A percentile compares a stretch with the other conserved stretches of the same genome.
These are phyloP conservation scores for Phytophthora ohioensis DNA, from an alignment of 352 stramenopile species.

Conservation along the genomic window DNA sequence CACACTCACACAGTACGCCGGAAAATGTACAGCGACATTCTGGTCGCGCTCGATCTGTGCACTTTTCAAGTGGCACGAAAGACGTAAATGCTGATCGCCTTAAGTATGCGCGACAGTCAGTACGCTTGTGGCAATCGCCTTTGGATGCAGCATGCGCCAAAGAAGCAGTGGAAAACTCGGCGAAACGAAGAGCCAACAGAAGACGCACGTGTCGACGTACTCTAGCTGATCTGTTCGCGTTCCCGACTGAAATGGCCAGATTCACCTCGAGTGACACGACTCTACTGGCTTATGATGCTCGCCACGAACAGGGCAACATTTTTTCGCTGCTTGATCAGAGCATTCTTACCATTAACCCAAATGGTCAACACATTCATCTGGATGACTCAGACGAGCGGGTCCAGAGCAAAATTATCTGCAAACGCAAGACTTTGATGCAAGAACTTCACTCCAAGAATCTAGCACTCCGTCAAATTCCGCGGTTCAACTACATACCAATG, in stretches of 20 bases:
- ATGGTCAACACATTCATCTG: conserved; percentile 55
- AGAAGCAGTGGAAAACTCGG: conserved; percentile 34
- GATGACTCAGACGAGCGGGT: conserved; percentile 53
- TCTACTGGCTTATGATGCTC: conserved; percentile 64
- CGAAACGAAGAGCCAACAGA: conserved; percentile 39
- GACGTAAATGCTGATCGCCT: conserved; percentile 6
- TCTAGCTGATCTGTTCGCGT: conserved; percentile 31
- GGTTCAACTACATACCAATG: conserved; percentile 75
- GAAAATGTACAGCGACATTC: not conserved
- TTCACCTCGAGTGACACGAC: conserved; percentile 45
- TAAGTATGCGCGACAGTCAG: conserved; percentile 17
- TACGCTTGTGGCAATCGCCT: conserved; percentile 34
- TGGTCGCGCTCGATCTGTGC: conserved; percentile 21
- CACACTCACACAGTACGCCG: not conserved
- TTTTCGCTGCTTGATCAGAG: conserved; percentile 63
- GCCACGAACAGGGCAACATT: conserved; percentile 56
- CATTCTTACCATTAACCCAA: conserved; percentile 62
- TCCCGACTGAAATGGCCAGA: conserved; percentile 39
- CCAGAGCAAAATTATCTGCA: conserved; percentile 55
- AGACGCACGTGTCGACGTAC: conserved; percentile 40
- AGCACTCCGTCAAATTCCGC: conserved; percentile 60
- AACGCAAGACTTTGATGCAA: conserved; percentile 70
- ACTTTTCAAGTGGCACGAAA: conserved; percentile 20
- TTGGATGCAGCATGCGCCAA: conserved; percentile 25
- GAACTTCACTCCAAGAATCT: conserved; percentile 71